Conservation (phyloP, 2,329 filamentous ascomycete genomes). For the Cercospora zeae-maydis region DNA sequence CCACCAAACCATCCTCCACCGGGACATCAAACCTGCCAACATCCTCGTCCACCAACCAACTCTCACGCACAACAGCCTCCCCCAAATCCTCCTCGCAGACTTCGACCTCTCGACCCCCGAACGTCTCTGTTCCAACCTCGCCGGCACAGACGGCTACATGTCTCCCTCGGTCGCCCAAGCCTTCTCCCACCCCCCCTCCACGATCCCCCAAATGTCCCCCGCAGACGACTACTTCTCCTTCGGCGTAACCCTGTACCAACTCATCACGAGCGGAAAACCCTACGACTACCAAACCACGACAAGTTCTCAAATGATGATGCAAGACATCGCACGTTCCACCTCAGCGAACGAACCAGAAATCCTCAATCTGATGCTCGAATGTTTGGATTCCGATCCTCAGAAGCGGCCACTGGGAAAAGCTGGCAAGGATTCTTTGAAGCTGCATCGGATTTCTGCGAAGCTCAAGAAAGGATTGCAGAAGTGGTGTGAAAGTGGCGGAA, state of each 20-base stretch:
- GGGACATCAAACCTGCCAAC: constrained; percentile 13
- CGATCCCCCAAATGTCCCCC: constrained; percentile 7
- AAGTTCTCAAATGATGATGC: no score
- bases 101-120: constrained; percentile 8
- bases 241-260: constrained; percentile 17
- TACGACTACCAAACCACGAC: no score
- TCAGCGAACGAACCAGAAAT: constrained; percentile 2
- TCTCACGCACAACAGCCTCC: constrained; percentile 2
- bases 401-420: not conserved
- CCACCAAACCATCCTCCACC: constrained; percentile 1
- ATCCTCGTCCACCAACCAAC: constrained; percentile 9
- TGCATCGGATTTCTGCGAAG: not conserved
- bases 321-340: not conserved
- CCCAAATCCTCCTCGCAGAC: constrained; percentile 12
- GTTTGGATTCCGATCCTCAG: not conserved
- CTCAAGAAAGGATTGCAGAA: not conserved
- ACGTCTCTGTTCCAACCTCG: not conserved
- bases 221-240: constrained; percentile 21
- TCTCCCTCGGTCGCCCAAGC: no score
- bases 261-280: constrained; percentile 7
- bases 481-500: not conserved
- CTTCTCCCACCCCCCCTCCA: not conserved
- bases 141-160: constrained; percentile 9
- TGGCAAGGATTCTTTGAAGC: not conserved
- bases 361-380: not conserved